These are phyloP conservation scores for Elasticomyces elasticus DNA, from an alignment of 495 filamentous ascomycete genomes.

Conservation along the genomic window DNA sequence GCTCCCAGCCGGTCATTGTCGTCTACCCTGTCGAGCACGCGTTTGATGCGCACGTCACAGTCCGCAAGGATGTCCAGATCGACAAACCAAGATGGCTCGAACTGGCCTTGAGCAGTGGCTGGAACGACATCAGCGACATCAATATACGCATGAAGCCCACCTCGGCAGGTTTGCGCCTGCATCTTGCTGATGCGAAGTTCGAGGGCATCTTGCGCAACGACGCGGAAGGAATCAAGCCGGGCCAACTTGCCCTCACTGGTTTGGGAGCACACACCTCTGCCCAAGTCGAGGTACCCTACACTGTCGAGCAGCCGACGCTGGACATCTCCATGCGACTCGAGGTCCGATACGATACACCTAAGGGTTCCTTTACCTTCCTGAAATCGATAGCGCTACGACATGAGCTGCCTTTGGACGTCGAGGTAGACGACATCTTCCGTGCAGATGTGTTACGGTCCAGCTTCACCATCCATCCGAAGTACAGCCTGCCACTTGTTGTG, in stretches of 20 bases:
- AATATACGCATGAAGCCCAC: constrained; percentile 68
- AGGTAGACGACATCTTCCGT: constrained; percentile 95
- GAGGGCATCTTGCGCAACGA: constrained; percentile 41
- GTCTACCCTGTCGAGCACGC: constrained; percentile 42
- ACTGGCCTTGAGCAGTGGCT: constrained; percentile 61
- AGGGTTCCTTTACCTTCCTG: constrained; percentile 62
- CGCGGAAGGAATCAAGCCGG: constrained; percentile 22
- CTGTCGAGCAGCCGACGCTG: constrained; percentile 64
- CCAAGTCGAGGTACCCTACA: constrained; percentile 68
- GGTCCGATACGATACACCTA: constrained; percentile 62
- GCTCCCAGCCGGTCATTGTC: constrained; percentile 28
- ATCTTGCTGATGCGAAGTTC: constrained; percentile 57
- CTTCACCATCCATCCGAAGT: constrained; percentile 78
- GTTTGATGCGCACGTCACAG: constrained; percentile 41
- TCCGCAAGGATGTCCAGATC: constrained; percentile 56
- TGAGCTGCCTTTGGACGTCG: constrained; percentile 75
- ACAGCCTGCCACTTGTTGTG: constrained; percentile 61
- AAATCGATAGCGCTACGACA: constrained; percentile 55
- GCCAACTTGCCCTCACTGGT: constrained; percentile 53
- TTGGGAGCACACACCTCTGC: constrained; percentile 42
- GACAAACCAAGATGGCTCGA: constrained; percentile 67
- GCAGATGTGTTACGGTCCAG: constrained; percentile 68
- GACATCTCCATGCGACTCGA: constrained; percentile 68
- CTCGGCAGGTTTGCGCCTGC: constrained; percentile 77
- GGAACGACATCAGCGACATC: constrained; percentile 60